phyloP scores from a whole-genome alignment of 2,329 filamentous ascomycete genomes.

The Amauroascus verrucosus region DNA sequence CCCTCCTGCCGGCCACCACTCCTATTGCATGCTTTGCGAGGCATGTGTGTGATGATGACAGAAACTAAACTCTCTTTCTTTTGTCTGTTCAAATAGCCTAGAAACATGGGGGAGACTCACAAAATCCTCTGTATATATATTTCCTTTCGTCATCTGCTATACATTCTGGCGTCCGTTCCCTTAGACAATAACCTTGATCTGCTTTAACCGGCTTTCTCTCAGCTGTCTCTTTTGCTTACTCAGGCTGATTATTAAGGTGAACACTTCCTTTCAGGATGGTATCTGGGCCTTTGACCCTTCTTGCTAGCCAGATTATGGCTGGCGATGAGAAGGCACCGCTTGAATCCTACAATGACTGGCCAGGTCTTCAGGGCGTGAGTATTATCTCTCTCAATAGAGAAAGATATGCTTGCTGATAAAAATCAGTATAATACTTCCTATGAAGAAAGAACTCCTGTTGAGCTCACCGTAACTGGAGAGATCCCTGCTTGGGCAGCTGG shows the following conservation, averaged over 20 bases:
- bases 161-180: background rate
- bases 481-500: slow-evolving; percentile 66
- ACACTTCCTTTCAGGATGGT: background rate
- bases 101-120: background rate
- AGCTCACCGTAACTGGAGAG: slow-evolving; percentile 51
- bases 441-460: slow-evolving; percentile 55
- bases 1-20: background rate
- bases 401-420: slow-evolving; percentile 4
- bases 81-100: background rate
- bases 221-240: background rate
- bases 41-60: background rate
- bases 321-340: background rate
- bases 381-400: background rate
- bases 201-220: background rate
- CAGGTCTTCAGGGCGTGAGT: slow-evolving; percentile 43
- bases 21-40: slow-evolving; percentile 6
- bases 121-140: background rate
- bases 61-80: slow-evolving; percentile 3
- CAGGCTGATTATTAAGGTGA: background rate
- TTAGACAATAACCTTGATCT: background rate
- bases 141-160: background rate
- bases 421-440: slow-evolving; percentile 57
- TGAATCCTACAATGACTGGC: slow-evolving; percentile 38
- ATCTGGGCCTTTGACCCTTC: background rate
- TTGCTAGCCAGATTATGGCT: background rate